Percentiles rank a stretch among this genome's conserved stretches.
These are phyloP conservation scores for Exophiala xenobiotica DNA, from an alignment of 2,329 filamentous ascomycete genomes.

Conservation along the genomic window DNA sequence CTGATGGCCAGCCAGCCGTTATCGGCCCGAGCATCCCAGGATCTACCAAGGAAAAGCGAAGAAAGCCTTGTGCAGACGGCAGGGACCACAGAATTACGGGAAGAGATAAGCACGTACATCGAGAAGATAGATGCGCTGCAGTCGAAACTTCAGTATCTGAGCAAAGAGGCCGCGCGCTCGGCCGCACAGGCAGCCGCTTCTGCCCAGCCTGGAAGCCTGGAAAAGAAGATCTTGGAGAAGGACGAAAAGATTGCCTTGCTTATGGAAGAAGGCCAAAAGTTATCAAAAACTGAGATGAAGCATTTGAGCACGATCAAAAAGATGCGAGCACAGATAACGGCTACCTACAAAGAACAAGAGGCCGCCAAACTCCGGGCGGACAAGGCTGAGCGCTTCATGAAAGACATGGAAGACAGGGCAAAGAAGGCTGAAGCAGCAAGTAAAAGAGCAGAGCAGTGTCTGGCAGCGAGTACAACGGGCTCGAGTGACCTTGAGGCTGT, in stretches of 20 bases:
- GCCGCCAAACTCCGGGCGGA: constrained; percentile 57
- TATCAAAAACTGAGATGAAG: constrained; percentile 83
- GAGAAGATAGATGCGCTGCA: constrained; percentile 91
- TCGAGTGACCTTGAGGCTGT: constrained; percentile 61
- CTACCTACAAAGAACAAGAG: constrained; percentile 52
- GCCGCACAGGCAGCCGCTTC: constrained; percentile 67
- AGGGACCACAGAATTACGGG: constrained; percentile 36
- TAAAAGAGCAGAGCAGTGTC: constrained; percentile 56
- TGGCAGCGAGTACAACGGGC: constrained; percentile 51
- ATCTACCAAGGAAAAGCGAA: constrained; percentile 31
- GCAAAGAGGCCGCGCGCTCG: constrained; percentile 73
- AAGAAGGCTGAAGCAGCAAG: constrained; percentile 60
- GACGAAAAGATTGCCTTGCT: constrained; percentile 86
- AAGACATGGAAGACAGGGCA: constrained; percentile 53
- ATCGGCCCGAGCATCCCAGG: constrained; percentile 37
- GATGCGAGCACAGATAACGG: constrained; percentile 56
- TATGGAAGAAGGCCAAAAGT: constrained; percentile 86
- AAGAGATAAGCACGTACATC: constrained; percentile 78
- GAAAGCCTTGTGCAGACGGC: constrained; percentile 14
- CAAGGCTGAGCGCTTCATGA: constrained; percentile 58
- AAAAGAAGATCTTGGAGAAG: constrained; percentile 82
- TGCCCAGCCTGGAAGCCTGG: constrained; percentile 63
- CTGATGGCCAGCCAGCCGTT: constrained; percentile 1
- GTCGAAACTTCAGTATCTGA: constrained; percentile 84
- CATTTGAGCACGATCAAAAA: constrained; percentile 81